Evolutionary conservation across 2,329 filamentous ascomycete species (phyloP), one percentile per base, ranked within the genome.

Genomic region (Colletotrichum siamense): DNA sequence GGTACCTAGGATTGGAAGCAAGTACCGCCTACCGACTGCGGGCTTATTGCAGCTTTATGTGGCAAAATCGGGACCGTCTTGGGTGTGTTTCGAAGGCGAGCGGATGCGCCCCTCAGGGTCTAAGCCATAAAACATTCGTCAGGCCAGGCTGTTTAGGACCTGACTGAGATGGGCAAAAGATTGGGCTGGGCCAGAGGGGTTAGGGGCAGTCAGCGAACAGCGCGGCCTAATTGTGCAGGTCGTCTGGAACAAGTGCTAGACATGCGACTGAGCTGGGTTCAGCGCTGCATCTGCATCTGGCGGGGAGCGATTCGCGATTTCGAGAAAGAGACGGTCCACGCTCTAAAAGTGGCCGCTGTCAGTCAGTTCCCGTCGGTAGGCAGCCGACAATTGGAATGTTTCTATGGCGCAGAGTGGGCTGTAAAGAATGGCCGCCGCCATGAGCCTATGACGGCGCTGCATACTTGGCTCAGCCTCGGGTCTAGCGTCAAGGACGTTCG

Each of bases 31-130:
- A 32, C 66, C 30, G 66, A 52, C 44, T 22, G 44, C 44, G n/a
- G 44, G 44, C 44, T 52, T 52, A 52, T 10, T 52, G 55, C 64
- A 76, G 59, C 66, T 75, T 75, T 39, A 71, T 75, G 77, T 78
- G 77, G 77, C 77, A 78, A 78, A 78, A 77, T 69, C 64, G 71
- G 76, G 69, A 64, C 72, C 73, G 77, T 78, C 68, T 78, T 78
- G 76, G 77, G 77, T 77, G 76, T 78, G 77, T 78, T 78, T 78
- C 77, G 77, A 77, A 75, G 75, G n/a, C 49, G 72, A 77, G 63
- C 76, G 69, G 70, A 49, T 75, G 68, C 57, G 69, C 65, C 70
- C 67, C 75, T 75, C 75, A 75, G 66, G 72, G 75, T 77, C 75
- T 75, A 77, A 77, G 75, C 75, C 75, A 77, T 77, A 66, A 77